Evolutionary conservation across 2,329 filamentous ascomycete species (phyloP), one percentile per base, ranked within the genome.

Genomic region (Microsporum ferrugineum): DNA sequence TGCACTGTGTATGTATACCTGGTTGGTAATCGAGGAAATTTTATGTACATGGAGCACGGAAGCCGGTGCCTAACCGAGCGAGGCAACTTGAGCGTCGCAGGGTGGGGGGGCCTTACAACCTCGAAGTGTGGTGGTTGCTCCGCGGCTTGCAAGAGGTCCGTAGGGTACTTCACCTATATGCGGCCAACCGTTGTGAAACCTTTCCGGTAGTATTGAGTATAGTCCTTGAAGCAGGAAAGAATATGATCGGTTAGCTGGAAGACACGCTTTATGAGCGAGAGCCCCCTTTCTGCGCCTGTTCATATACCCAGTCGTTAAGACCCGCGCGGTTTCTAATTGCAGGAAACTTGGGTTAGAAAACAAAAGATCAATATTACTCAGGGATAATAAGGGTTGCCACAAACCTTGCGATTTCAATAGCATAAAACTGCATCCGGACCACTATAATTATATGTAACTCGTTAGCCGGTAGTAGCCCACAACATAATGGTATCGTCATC

Each of bases 261-360:
- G 45, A 5, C 10, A 14, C 10, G 27, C 47, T 17, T 63, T 61
- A 63, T 57, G 62, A 63, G 3, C 38, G 38, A 6, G n/a, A 45
- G 4, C n/a, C 17, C 7, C 23, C 38, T 58, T 64, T 64, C 69
- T 92, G 85, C 0, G 86, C 84, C 73, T 89, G 82, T 77, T 97
- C 91, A 75, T 92, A 94, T 65, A 99, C 85, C 94, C 94, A 99
- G 75, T 99, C 94, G 71, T 99, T 99, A 62, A 97, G 77, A 33
- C 92, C 92, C 60, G 83, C 83, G 63, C 87, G 87, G 77, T 99
- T 99, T 68, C 86, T 86, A 62, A 33, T 47, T 5, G 55, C 34
- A 3, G 41, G 1, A 12, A n/a, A 49, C 10, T 33, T 49, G 29
- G 36, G 10, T 29, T 36, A 12, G 45, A 1, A 47, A 1, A 33